phyloP scores from a whole-genome alignment of 805 yeast species.

The Saccharomyces cerevisiae region DNA sequence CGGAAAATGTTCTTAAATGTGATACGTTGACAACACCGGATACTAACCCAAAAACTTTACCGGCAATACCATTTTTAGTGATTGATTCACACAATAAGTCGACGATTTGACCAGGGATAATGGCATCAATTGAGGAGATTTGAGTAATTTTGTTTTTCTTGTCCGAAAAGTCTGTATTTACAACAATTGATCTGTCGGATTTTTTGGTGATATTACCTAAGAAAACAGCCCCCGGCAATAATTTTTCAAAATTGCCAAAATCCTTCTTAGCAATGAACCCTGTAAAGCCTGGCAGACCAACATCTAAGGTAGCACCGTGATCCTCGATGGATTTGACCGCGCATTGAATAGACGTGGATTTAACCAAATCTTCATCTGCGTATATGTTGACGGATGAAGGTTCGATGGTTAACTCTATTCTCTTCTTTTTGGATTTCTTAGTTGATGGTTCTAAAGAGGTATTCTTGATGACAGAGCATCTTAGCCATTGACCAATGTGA shows the following conservation, averaged over 20 bases:
- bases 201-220: conserved; percentile 49
- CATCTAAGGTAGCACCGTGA: conserved; percentile 73
- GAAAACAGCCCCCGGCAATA: conserved; percentile 60
- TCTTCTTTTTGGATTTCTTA: conserved; percentile 43
- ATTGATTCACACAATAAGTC: conserved; percentile 62
- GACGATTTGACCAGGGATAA: conserved; percentile 78
- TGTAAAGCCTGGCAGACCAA: conserved; percentile 49
- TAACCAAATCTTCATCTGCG: conserved; percentile 57
- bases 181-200: conserved; percentile 38
- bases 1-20: conserved; percentile 45
- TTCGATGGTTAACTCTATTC: conserved; percentile 63
- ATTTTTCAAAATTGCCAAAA: conserved; percentile 33
- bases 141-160: conserved; percentile 43
- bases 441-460: conserved; percentile 33
- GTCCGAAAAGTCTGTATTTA: conserved; percentile 42
- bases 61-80: conserved; percentile 53
- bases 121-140: conserved; percentile 67
- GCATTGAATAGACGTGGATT: conserved; percentile 59
- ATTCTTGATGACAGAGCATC: conserved; percentile 65
- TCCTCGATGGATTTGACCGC: conserved; percentile 78
- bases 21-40: conserved; percentile 63
- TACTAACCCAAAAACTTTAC: conserved; percentile 66
- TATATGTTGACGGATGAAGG: conserved; percentile 66
- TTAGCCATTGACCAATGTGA: conserved; percentile 73
- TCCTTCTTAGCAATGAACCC: conserved; percentile 77